Percentiles rank a stretch among this genome's conserved stretches.
These are phyloP conservation scores for Neoarthrinium moseri DNA, from an alignment of 2,329 filamentous ascomycete genomes.

Conservation along the genomic window DNA sequence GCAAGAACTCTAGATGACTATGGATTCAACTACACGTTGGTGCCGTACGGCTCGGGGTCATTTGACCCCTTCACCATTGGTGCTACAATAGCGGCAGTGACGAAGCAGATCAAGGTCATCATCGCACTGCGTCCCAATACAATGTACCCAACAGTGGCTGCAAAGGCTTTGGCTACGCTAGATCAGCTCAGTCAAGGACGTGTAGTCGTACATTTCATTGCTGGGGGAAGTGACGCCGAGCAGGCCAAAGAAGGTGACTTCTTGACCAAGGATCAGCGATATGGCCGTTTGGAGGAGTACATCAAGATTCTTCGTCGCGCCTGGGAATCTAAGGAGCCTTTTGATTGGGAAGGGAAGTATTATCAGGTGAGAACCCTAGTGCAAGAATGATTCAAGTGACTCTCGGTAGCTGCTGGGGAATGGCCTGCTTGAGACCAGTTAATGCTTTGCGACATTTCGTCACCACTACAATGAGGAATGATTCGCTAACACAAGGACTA, in stretches of 20 bases:
- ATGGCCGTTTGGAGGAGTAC: slow-evolving; percentile 59
- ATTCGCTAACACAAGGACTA: too few relatives aligned
- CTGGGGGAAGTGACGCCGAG: slow-evolving; percentile 58
- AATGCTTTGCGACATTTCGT: too few relatives aligned
- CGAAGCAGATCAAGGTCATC: slow-evolving; percentile 60
- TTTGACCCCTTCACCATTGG: slow-evolving; percentile 59
- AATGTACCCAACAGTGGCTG: slow-evolving; percentile 60
- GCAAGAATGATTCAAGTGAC: too few relatives aligned
- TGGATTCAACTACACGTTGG: slow-evolving; percentile 60
- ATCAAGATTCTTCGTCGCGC: slow-evolving; percentile 59
- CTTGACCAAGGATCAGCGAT: slow-evolving; percentile 55
- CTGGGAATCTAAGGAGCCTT: slow-evolving; percentile 55
- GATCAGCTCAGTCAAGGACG: slow-evolving; percentile 58
- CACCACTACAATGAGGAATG: too few relatives aligned
- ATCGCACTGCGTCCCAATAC: slow-evolving; percentile 63
- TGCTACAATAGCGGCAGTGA: slow-evolving; percentile 54
- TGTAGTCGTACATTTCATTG: slow-evolving; percentile 62
- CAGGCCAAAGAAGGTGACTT: slow-evolving; percentile 62
- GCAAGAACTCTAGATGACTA: slow-evolving; percentile 58
- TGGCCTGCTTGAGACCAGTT: too few relatives aligned
- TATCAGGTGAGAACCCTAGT: too few relatives aligned
- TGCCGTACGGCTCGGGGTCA: slow-evolving; percentile 55
- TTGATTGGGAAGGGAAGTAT: slow-evolving; percentile 61
- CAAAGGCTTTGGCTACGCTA: slow-evolving; percentile 60
- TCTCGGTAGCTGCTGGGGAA: too few relatives aligned